phyloP scores from a whole-genome alignment of 345 rosid species.

The Capsella bursapastoris region DNA sequence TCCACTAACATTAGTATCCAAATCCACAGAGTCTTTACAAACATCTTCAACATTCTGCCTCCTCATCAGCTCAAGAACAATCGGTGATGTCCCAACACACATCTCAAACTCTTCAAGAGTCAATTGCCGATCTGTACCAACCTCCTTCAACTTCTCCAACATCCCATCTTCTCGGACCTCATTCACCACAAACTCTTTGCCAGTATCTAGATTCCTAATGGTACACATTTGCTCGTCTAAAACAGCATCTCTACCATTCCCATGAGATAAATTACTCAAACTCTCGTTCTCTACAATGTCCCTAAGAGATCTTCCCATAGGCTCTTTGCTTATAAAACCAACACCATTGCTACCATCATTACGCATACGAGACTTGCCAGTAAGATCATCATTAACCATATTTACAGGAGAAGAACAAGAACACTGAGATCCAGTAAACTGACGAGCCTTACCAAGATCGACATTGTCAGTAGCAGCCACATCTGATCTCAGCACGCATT shows the following conservation, averaged over 20 bases:
- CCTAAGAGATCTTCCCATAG: slow-evolving; percentile 41
- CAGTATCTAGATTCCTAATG: slow-evolving; percentile 84
- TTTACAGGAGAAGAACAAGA: slow-evolving; percentile 51
- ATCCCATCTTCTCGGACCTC: slow-evolving; percentile 81
- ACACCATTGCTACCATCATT: slow-evolving; percentile 23
- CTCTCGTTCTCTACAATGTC: slow-evolving; percentile 41
- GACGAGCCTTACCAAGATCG: slow-evolving; percentile 37
- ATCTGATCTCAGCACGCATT: slow-evolving; percentile 55
- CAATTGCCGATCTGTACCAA: slow-evolving; percentile 83
- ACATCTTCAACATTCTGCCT: slow-evolving; percentile 88
- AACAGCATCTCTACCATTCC: slow-evolving; percentile 41
- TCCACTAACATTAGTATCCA: slow-evolving; percentile 45
- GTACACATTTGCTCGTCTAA: slow-evolving; percentile 59
- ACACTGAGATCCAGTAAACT: slow-evolving; percentile 43
- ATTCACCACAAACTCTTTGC: slow-evolving; percentile 84
- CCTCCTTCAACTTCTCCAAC: slow-evolving; percentile 84
- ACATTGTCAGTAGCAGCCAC: slow-evolving; percentile 40
- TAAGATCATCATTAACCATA: slow-evolving; percentile 32
- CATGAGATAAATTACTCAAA: slow-evolving; percentile 11
- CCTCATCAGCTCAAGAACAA: slow-evolving; percentile 94
- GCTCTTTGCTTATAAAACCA: slow-evolving; percentile 45
- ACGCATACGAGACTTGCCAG: slow-evolving; percentile 33
- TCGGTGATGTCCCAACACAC: slow-evolving; percentile 90
- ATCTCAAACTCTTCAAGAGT: slow-evolving; percentile 94
- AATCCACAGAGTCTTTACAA: slow-evolving; percentile 53